Evolutionary conservation across 176 grass and related monocot genomes (phyloP).

Genomic region (Luzula sylvatica): DNA sequence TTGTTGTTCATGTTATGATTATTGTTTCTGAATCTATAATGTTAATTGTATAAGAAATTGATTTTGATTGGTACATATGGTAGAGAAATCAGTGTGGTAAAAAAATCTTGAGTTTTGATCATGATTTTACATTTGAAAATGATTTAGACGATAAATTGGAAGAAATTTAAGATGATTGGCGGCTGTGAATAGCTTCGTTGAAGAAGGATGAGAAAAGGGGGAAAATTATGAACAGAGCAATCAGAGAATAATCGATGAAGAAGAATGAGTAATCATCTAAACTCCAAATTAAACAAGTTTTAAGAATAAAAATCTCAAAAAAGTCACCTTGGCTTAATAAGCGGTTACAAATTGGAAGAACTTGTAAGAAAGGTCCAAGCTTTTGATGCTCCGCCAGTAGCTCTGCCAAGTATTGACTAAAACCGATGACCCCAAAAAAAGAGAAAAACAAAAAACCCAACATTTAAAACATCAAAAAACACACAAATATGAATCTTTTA

Average conservation of each 20-base stretch:
- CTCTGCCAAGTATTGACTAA: constrained; percentile 83
- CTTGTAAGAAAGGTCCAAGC: constrained; percentile 93
- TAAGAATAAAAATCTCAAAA: constrained; percentile 22
- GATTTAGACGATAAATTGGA: too few species aligned
- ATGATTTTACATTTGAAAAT: too few species aligned
- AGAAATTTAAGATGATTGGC: too few species aligned
- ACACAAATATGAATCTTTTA: constrained; percentile 22
- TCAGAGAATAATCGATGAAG: constrained; percentile 12
- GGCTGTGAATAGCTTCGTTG: too few species aligned
- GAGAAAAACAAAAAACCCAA: constrained; percentile 8
- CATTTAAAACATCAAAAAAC: constrained; percentile 37
- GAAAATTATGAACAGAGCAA: constrained; percentile 14
- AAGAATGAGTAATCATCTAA: constrained; percentile 5
- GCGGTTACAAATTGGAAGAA: constrained; percentile 89
- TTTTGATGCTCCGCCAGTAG: constrained; percentile 90
- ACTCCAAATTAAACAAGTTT: constrained; percentile 9
- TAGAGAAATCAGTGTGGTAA: not conserved
- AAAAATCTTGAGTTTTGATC: too few species aligned
- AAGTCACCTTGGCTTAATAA: constrained; percentile 76
- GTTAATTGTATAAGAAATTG: not conserved
- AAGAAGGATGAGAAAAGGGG: constrained; percentile 10
- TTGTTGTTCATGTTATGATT: constrained; percentile 6
- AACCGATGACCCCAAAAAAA: constrained; percentile 1
- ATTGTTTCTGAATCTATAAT: constrained; percentile 9
- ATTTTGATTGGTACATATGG: not conserved